Evolutionary conservation across 768 basidiomycete species (phyloP), one percentile per base, ranked within the genome.

Genomic region (Tylopilus plumbeoviolaceoides): DNA sequence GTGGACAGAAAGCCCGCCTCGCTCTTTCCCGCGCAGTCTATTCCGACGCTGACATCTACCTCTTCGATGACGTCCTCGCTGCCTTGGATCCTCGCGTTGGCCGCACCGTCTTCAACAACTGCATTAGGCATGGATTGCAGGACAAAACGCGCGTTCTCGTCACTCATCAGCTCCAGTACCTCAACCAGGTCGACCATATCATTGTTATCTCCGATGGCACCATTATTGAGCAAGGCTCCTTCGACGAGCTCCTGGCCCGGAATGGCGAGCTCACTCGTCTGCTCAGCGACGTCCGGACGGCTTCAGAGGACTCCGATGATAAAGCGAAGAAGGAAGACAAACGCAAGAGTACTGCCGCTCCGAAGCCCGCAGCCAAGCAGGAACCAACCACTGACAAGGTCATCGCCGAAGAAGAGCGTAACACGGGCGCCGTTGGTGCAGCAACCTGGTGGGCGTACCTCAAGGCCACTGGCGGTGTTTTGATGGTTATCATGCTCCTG

Each of bases 1-100:
- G 78, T 40, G 78, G 78, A 33, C 78, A 79, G 59, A 79, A 77
- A 59, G 78, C 78, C 7, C 65, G 78, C 31, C 69, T 79, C 23
- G 70, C 73, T 5, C 64, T 78, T 33, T 77, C 77, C 27, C 69
- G 78, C 27, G 77, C 77, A 4, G 64, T 78, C 14, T 78, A 78
- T 52, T 72, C 72, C 5, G 60, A 70, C 44, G 70, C 77, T 7
- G 66, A 70, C 4, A 69, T 76, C 43, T 66, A 78, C 46, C 67
- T 78, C 17, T 69, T 78, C 41, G 77, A 78, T 56, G 76, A 79
- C 48, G 65, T 78, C 38, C 71, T 78, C 28, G 72, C 74, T 30
- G 75, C 77, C 14, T 62, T 79, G 40, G 78, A 79, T 54, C 73
- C 76, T 11, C 72, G 76, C 30, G 74, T 76, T 28, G 70, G 76